phyloP scores from a whole-genome alignment of 345 rosid species.

The Gossypium australe region DNA sequence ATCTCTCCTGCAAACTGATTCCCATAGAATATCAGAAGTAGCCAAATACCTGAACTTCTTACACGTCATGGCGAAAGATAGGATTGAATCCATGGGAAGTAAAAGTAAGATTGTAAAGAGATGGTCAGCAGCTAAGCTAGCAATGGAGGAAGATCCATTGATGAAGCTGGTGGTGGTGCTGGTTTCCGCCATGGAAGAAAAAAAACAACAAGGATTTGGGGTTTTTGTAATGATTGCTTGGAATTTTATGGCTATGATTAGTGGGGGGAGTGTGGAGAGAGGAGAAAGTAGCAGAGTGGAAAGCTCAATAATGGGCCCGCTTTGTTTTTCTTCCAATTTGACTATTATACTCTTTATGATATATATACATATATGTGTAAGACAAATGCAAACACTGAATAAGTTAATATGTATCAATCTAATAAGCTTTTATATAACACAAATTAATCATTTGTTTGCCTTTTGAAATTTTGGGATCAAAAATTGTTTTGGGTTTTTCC shows the following conservation, averaged over 20 bases:
- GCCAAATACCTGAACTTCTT: conserved; percentile 54
- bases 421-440: too few species aligned
- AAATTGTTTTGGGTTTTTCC: too few species aligned
- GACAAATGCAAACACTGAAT: too few species aligned
- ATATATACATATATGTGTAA: too few species aligned
- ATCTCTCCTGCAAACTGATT: conserved; percentile 62
- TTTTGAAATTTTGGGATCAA: too few species aligned
- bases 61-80: conserved; percentile 67
- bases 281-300: background rate
- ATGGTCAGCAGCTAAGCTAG: conserved; percentile 53
- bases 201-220: background rate
- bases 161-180: conserved; percentile 16
- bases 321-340: too few species aligned
- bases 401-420: too few species aligned
- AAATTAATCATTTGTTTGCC: too few species aligned
- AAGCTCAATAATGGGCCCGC: background rate
- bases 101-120: conserved; percentile 68
- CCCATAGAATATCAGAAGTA: conserved; percentile 66
- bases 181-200: conserved; percentile 31
- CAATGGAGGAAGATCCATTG: conserved; percentile 27
- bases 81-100: conserved; percentile 69
- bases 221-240: background rate
- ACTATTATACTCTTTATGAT: too few species aligned
- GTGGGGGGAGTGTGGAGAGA: background rate
- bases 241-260: conserved; percentile 11